Evolutionary conservation across 2,329 filamentous ascomycete species (phyloP).

Genomic region (Phialocephala sp.): DNA sequence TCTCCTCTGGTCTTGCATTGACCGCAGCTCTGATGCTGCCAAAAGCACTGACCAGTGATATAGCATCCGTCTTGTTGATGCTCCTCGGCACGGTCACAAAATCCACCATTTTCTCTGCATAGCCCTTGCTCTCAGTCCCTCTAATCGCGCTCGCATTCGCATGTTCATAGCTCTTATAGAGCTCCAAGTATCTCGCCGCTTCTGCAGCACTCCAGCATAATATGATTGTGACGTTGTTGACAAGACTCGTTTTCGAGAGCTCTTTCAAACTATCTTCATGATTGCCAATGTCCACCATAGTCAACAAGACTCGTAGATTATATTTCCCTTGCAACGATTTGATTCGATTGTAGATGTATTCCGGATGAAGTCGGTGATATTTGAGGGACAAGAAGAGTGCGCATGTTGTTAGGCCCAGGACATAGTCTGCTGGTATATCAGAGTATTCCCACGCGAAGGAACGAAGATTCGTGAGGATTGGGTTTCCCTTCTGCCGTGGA

Average conservation of each 20-base stretch:
- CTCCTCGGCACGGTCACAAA: constrained; percentile 90
- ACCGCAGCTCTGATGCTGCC: constrained; percentile 86
- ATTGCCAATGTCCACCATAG: constrained; percentile 94
- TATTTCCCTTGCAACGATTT: constrained; percentile 84
- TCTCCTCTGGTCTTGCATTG: constrained; percentile 85
- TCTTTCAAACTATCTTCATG: constrained; percentile 91
- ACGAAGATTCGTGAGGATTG: constrained; percentile 82
- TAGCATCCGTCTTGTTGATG: constrained; percentile 93
- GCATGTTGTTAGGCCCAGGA: constrained; percentile 85
- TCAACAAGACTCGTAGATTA: constrained; percentile 82
- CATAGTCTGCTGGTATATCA: constrained; percentile 94
- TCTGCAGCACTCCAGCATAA: constrained; percentile 95
- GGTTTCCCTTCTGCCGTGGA: constrained; percentile 92
- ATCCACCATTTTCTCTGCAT: constrained; percentile 86
- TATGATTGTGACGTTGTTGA: constrained; percentile 92
- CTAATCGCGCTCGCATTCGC: constrained; percentile 80
- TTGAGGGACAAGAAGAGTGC: constrained; percentile 93
- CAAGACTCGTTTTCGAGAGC: constrained; percentile 86
- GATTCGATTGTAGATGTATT: constrained; percentile 96
- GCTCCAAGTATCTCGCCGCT: constrained; percentile 89
- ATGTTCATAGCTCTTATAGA: constrained; percentile 94
- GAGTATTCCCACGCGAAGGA: constrained; percentile 94
- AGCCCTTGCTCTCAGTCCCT: constrained; percentile 81
- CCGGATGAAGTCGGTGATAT: constrained; percentile 95
- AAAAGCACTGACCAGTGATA: constrained; percentile 89